Evolutionary conservation across 345 rosid species (phyloP).

Genomic region (Lumnitzera racemosa): DNA sequence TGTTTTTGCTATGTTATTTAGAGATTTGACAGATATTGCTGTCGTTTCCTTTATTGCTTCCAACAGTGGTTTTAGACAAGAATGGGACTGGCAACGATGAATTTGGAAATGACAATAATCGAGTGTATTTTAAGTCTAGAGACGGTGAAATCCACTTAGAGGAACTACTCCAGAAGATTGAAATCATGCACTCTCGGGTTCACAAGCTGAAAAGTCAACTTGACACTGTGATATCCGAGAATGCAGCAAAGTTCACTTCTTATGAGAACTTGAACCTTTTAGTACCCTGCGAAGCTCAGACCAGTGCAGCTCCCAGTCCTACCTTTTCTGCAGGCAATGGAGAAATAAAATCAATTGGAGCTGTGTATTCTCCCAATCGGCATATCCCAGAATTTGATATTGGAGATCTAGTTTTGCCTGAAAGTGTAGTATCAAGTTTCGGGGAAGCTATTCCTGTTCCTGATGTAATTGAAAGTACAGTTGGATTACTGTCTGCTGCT

Average conservation of each 20-base stretch:
- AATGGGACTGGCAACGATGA: conserved; percentile 26
- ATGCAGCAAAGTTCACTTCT: conserved; percentile 74
- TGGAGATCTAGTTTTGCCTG: conserved; percentile 56
- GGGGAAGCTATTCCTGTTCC: conserved; percentile 73
- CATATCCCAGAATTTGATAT: conserved; percentile 44
- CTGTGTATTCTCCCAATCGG: conserved; percentile 33
- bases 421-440: conserved; percentile 52
- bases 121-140: conserved; percentile 30
- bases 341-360: conserved; percentile 53
- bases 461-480: conserved; percentile 90
- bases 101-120: conserved; percentile 26
- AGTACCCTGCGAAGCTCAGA: conserved; percentile 49
- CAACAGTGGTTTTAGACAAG: conserved; percentile 33
- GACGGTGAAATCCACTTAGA: conserved; percentile 50
- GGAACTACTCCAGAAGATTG: conserved; percentile 63
- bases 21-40: not conserved
- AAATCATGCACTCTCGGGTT: conserved; percentile 50
- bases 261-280: conserved; percentile 85
- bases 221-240: conserved; percentile 55
- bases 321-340: conserved; percentile 66
- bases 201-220: conserved; percentile 55
- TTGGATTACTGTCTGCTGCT: conserved; percentile 67
- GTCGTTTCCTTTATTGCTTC: conserved; percentile 11
- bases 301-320: conserved; percentile 85
- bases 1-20: not conserved